Evolutionary conservation across 2,329 filamentous ascomycete species (phyloP).

Genomic region (Neonectria faginata): DNA sequence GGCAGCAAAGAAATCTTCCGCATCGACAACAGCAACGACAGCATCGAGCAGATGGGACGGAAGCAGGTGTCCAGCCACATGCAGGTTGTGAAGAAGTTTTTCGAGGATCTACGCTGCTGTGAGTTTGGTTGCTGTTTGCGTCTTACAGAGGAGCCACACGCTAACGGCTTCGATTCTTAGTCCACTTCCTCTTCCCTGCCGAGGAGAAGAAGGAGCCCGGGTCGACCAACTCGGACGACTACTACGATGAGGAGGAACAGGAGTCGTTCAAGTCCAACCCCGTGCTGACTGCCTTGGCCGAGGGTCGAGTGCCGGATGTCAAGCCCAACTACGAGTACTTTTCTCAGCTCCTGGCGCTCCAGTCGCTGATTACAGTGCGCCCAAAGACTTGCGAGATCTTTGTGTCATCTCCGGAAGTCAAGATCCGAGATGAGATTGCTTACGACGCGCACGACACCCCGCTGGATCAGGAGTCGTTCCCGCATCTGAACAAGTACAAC

Average conservation of each 20-base stretch:
- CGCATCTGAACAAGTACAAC: conserved; percentile 66
- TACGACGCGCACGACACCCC: conserved; percentile 58
- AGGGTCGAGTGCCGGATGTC: conserved; percentile 67
- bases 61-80: conserved; percentile 80
- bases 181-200: conserved; percentile 71
- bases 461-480: conserved; percentile 62
- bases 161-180: conserved; percentile 50
- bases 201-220: conserved; percentile 67
- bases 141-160: neutral
- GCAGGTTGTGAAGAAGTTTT: conserved; percentile 76
- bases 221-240: conserved; percentile 71
- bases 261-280: conserved; percentile 73
- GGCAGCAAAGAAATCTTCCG: conserved; percentile 58
- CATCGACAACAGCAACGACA: conserved; percentile 58
- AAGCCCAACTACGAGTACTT: conserved; percentile 73
- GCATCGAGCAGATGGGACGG: conserved; percentile 61
- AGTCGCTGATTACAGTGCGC: conserved; percentile 64
- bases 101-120: conserved; percentile 72
- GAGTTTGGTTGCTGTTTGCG: conserved; percentile 50
- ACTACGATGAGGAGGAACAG: conserved; percentile 57
- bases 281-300: conserved; percentile 70
- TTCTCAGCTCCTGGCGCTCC: conserved; percentile 65
- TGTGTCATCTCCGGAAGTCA: conserved; percentile 65
- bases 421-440: conserved; percentile 61
- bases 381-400: conserved; percentile 71